Percentiles rank a stretch among this genome's conserved stretches.
Evolutionary conservation across 164 flowering plant genomes (phyloP).

Genomic region (Echeveria elegans): DNA sequence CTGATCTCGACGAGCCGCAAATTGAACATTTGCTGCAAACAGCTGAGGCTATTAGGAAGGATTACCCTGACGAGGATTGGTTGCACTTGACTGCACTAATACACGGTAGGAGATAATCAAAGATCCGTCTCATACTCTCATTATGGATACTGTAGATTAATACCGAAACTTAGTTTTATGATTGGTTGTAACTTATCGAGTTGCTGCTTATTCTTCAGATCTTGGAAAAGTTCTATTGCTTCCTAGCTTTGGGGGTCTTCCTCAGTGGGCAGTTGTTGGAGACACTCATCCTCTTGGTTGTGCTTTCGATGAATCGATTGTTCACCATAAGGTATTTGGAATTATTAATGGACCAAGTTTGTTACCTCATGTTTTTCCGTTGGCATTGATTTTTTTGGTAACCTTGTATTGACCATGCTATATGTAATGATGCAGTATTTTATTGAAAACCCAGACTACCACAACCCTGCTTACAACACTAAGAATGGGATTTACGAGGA

Average conservation of each 20-base stretch:
- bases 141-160: no score
- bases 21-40: constrained; percentile 60
- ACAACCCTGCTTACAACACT: constrained; percentile 42
- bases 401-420: not conserved
- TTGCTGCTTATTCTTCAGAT: constrained; percentile 27
- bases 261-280: constrained; percentile 75
- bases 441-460: constrained; percentile 42
- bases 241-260: constrained; percentile 51
- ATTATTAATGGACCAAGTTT: not conserved
- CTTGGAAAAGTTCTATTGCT: constrained; percentile 60
- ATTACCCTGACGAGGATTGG: constrained; percentile 66
- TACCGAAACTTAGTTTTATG: no score
- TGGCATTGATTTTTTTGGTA: not conserved
- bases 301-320: constrained; percentile 50
- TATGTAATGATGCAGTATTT: constrained; percentile 26
- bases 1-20: constrained; percentile 66
- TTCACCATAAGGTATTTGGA: constrained; percentile 42
- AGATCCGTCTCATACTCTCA: no score
- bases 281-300: constrained; percentile 57
- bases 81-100: constrained; percentile 54
- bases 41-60: constrained; percentile 56
- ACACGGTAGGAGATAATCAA: constrained; percentile 36
- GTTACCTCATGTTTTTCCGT: no score
- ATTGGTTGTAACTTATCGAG: no score
- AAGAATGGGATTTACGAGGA: constrained; percentile 48